phyloP scores from a whole-genome alignment of 495 filamentous ascomycete genomes.

The Podospora pseudopauciseta region DNA sequence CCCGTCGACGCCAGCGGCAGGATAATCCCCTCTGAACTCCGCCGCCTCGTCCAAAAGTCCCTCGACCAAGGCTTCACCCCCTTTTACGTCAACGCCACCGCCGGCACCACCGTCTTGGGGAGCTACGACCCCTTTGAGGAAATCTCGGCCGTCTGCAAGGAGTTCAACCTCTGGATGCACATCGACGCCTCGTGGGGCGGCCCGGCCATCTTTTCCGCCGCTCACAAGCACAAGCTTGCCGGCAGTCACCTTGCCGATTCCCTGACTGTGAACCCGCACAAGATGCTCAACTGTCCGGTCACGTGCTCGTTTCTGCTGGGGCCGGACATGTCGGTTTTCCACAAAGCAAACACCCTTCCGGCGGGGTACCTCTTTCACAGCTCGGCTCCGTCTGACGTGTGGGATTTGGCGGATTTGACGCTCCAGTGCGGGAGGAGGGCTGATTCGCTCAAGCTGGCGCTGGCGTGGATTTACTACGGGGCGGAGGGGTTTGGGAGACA shows the following conservation, averaged over 20 bases:
- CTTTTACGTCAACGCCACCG: conserved; percentile 93
- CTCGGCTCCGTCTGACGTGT: conserved; percentile 43
- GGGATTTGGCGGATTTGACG: conserved; percentile 91
- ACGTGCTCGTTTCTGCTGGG: conserved; percentile 89
- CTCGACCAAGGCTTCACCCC: conserved; percentile 66
- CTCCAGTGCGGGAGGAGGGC: conserved; percentile 87
- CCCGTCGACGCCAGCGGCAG: conserved; percentile 66
- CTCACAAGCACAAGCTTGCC: conserved; percentile 58
- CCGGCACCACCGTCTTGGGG: conserved; percentile 89
- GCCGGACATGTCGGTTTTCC: conserved; percentile 68
- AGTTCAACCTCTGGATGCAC: conserved; percentile 80
- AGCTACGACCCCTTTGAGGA: conserved; percentile 78
- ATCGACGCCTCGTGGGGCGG: conserved; percentile 91
- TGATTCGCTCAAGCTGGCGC: conserved; percentile 80
- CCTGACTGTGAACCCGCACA: conserved; percentile 87
- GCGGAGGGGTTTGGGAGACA: conserved; percentile 51
- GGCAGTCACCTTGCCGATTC: conserved; percentile 73
- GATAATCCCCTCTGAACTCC: conserved; percentile 66
- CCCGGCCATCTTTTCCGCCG: conserved; percentile 69
- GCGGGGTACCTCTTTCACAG: conserved; percentile 83
- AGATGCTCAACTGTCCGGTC: conserved; percentile 89
- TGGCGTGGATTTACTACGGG: conserved; percentile 89
- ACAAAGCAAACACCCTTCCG: conserved; percentile 76
- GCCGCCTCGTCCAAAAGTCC: conserved; percentile 55
- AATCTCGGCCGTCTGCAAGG: conserved; percentile 67